Base-by-base conservation (phyloP, 345 rosid genomes). In the Pistacia atlantica region DNA sequence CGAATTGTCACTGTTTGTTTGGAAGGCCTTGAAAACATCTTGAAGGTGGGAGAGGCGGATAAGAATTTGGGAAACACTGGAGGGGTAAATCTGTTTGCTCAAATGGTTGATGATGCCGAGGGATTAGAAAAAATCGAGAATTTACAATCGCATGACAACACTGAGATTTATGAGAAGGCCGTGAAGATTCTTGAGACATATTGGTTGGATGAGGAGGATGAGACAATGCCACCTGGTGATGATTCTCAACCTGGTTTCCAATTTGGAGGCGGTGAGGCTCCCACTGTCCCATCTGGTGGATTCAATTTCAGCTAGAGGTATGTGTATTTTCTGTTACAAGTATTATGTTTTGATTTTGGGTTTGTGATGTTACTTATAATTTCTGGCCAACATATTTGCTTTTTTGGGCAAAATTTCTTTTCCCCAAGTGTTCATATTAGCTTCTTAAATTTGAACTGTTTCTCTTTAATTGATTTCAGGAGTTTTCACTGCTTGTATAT, bases 201-300 rank as follows among this genome's bases (percentile, higher is more conserved):
- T 76, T 89, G 92, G 92, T 59, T 85, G 79, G 92, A 85, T 71
- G 90, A 86, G 57, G 90, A 88, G 13, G 89, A 85, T 14, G 89
- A 88, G 78, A 81, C 89, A 16, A 84, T 84, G 86, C 87, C 90
- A 31, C 80, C 90, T 42, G 92, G 89, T 13, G 92, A 90, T 63
- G 68, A 78, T 37, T 37, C 84, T 31, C 92, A 84, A 74, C 25
- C 86, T 60, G 87, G 84, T 56, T 83, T 89, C 63, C 83, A 77
- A 22, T 90, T 90, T 62, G 89, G 91, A 22, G 90, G 85, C 9
- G 70, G 45, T 52, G 90, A 85, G 64, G 61, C 67, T 79, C 87
- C 91, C 33, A 13, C 81, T 38, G 83, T 84, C 81, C 95, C 95
- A 14, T 83, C 95, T 4, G 95, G 92, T 55, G 95, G 95, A 73